phyloP scores from a whole-genome alignment of 257 asterid species.

The Anisodus acutangulus region DNA sequence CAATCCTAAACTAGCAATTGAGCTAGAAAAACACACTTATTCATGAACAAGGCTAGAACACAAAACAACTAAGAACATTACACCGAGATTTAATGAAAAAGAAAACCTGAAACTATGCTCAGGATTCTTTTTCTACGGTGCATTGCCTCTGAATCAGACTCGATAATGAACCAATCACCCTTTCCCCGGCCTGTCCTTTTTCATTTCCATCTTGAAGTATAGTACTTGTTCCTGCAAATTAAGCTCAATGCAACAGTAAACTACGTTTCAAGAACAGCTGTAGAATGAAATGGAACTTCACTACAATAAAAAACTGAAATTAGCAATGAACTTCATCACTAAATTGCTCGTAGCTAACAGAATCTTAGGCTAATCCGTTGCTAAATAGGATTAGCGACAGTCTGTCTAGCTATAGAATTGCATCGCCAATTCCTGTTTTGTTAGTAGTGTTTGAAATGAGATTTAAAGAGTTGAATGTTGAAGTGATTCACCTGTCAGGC shows the following conservation, averaged over 20 bases:
- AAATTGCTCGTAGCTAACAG: too few species aligned
- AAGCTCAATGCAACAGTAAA: conserved; percentile 34
- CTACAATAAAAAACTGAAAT: too few species aligned
- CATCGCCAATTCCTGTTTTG: too few species aligned
- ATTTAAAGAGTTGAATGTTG: neutral
- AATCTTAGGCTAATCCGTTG: too few species aligned
- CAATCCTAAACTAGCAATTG: conserved; percentile 35
- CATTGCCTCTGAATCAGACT: conserved; percentile 49
- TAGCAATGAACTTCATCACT: too few species aligned
- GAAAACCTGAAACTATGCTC: conserved; percentile 61
- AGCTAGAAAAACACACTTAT: conserved; percentile 43
- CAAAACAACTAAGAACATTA: conserved; percentile 28
- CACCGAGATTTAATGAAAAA: conserved; percentile 31
- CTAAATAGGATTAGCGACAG: too few species aligned
- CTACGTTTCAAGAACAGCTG: neutral
- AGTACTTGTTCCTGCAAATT: conserved; percentile 40
- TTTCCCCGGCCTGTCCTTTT: conserved; percentile 27
- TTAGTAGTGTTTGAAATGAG: neutral
- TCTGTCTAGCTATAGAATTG: too few species aligned
- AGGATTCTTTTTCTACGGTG: conserved; percentile 49
- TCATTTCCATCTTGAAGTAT: conserved; percentile 31
- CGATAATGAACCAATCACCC: conserved; percentile 41
- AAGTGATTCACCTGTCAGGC: conserved; percentile 41
- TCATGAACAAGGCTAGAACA: too few species aligned
- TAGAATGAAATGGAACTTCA: neutral